Percentiles rank a stretch among this genome's conserved stretches.
Evolutionary conservation across 345 rosid species (phyloP).

Genomic region (Pugionium cornutum): DNA sequence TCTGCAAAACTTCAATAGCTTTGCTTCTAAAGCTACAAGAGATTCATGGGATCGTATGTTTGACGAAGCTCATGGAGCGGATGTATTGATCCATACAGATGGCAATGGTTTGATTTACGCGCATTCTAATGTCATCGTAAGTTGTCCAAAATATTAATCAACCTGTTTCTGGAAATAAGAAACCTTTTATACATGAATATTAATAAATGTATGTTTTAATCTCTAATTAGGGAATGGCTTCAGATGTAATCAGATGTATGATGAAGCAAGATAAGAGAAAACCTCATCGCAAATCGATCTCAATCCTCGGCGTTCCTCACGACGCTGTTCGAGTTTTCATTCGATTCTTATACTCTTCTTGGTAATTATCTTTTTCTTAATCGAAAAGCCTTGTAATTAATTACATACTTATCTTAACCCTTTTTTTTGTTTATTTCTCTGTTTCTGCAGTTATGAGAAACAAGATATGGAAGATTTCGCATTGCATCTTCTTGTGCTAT

Average conservation of each 20-base stretch:
- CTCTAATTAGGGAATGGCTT: constrained; percentile 68
- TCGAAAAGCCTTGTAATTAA: neutral
- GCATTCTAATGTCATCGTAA: constrained; percentile 77
- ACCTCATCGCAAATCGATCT: constrained; percentile 48
- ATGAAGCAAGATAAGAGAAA: constrained; percentile 55
- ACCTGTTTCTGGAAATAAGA: neutral
- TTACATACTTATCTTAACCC: constrained; percentile 9
- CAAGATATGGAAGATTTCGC: constrained; percentile 70
- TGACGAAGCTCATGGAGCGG: constrained; percentile 68
- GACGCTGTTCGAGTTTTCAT: constrained; percentile 76
- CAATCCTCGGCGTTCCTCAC: constrained; percentile 70
- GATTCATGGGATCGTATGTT: constrained; percentile 79
- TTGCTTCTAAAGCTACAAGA: constrained; percentile 46
- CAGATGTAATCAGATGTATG: constrained; percentile 73
- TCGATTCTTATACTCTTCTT: constrained; percentile 74
- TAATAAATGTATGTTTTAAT: neutral
- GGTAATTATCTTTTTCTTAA: constrained; percentile 45
- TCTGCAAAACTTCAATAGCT: neutral
- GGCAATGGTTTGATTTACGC: constrained; percentile 58
- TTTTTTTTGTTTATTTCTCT: constrained; percentile 18
- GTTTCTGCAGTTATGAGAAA: constrained; percentile 60
- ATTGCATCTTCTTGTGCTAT: constrained; percentile 65
- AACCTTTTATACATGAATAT: constrained; percentile 1
- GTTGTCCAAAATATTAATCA: constrained; percentile 25
- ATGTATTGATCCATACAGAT: constrained; percentile 58